A percentile compares a stretch with the other conserved stretches of the same genome.
phyloP scores from a whole-genome alignment of 1,284 basidiomycete genomes.

The Hemileia vastatrix region DNA sequence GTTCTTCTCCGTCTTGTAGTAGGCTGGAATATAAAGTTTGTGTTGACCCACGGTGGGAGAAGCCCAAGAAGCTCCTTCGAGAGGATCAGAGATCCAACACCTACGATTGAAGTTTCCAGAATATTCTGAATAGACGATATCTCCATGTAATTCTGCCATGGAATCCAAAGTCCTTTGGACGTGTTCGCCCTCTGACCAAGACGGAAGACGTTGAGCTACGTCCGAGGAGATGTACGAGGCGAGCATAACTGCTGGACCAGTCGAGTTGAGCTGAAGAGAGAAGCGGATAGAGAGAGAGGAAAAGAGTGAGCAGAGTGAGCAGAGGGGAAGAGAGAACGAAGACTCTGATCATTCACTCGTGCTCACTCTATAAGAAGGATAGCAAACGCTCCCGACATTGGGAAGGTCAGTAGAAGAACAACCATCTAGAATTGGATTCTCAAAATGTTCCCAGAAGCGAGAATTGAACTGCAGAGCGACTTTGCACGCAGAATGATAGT shows the following conservation, averaged over 20 bases:
- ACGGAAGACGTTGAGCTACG: neutral
- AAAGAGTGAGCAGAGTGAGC: neutral
- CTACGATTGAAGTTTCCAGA: constrained; percentile 28
- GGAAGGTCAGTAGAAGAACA: constrained; percentile 29
- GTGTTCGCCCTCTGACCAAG: constrained; percentile 28
- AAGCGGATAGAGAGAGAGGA: neutral
- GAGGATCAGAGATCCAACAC: constrained; percentile 30
- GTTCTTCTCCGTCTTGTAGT: constrained; percentile 32
- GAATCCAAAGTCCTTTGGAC: constrained; percentile 29
- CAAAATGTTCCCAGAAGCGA: constrained; percentile 36
- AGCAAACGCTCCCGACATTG: constrained; percentile 28
- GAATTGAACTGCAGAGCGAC: constrained; percentile 32
- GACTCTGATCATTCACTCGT: too few relatives aligned
- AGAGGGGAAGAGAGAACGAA: neutral
- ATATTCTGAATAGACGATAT: constrained; percentile 30
- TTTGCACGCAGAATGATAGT: constrained; percentile 31
- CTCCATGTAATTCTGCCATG: constrained; percentile 31
- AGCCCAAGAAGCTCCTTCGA: constrained; percentile 30
- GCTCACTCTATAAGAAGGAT: constrained; percentile 29
- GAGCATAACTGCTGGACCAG: constrained; percentile 28
- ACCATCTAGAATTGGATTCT: constrained; percentile 32
- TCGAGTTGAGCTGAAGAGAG: constrained; percentile 30
- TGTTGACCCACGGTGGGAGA: constrained; percentile 31
- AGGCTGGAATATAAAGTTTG: constrained; percentile 31
- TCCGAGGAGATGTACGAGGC: constrained; percentile 29